Evolutionary conservation across 441 rosid species (phyloP), one percentile per base, ranked within the genome.

Genomic region (Bocquillonia castaneifolia): DNA sequence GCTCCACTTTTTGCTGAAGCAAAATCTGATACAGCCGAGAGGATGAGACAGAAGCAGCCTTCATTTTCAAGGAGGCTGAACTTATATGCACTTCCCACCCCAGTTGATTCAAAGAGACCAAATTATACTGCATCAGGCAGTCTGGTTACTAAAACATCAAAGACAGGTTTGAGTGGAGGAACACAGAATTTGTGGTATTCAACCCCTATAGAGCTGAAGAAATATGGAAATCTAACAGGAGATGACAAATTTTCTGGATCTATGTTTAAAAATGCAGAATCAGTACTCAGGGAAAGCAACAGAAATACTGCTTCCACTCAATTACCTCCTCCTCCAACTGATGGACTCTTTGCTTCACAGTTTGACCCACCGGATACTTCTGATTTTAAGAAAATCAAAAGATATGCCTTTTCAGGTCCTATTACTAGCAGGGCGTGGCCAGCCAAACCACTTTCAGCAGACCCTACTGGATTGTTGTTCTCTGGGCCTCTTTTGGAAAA

Each of bases 71-170:
- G 76, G 70, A 85, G 81, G 75, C 71, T 79, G 44, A 76, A 79
- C 67, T 76, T 95, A 1, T 92, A 92, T 59, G 95, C 84, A 66
- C 83, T 92, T 71, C 99, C 99, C n/a, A 92, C 86, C 31, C 98
- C 98, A 47, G 81, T 26, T 40, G 89, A 90, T 70, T 55, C 88
- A 32, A 86, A 85, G 81, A 83, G 58, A 70, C 69, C 88, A 61
- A 74, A 65, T 52, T 73, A 89, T 63, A 22, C 81, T 14, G 77
- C 64, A 72, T 67, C 79, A 63, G 76, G 79, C 40, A 72, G 66
- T 60, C 79, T 80, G 44, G 81, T 68, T 76, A 71, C 83, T 56
- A 80, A 63, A 40, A 58, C 84, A 42, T 80, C 78, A 39, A 83
- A 88, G 42, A 63, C 81, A 28, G 79, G 78, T 54, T 66, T 73